Evolutionary conservation across 2,329 filamentous ascomycete genomes (phyloP).

Genomic region (Monilinia aucupariae): DNA sequence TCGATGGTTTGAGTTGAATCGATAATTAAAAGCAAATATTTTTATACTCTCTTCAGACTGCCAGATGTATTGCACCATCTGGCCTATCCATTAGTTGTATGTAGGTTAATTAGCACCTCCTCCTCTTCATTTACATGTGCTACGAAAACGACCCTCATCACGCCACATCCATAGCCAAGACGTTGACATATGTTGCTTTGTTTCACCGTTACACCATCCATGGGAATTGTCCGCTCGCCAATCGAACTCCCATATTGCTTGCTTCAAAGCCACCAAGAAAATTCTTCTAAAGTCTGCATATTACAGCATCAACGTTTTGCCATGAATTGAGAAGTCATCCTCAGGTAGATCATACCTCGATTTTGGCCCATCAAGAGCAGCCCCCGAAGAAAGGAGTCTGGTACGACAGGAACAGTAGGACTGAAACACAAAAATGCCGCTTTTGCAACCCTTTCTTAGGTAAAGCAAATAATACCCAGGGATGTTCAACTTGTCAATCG

Average conservation of each 20-base stretch:
- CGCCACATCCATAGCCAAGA: not conserved
- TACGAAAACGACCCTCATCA: not conserved
- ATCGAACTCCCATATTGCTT: not conserved
- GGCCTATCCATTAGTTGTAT: no score
- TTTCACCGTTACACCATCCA: not conserved
- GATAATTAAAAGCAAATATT: no score
- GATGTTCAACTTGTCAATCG: not conserved
- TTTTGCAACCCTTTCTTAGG: not conserved
- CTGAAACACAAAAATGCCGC: not conserved
- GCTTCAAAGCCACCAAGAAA: not conserved
- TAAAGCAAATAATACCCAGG: not conserved
- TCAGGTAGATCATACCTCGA: not conserved
- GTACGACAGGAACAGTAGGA: not conserved
- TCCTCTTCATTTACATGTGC: not conserved
- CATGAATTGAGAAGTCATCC: not conserved
- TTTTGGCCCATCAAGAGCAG: not conserved
- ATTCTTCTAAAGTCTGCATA: no score
- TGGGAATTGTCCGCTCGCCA: not conserved
- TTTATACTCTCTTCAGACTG: not conserved
- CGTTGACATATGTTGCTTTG: not conserved
- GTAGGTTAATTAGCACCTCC: no score
- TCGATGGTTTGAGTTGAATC: not conserved
- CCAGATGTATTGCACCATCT: no score
- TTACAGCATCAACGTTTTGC: not conserved
- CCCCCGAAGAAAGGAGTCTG: not conserved